These are phyloP conservation scores for Spencermartinsiella ligniputridi DNA, from an alignment of 1,139 yeast genomes.

Conservation along the genomic window DNA sequence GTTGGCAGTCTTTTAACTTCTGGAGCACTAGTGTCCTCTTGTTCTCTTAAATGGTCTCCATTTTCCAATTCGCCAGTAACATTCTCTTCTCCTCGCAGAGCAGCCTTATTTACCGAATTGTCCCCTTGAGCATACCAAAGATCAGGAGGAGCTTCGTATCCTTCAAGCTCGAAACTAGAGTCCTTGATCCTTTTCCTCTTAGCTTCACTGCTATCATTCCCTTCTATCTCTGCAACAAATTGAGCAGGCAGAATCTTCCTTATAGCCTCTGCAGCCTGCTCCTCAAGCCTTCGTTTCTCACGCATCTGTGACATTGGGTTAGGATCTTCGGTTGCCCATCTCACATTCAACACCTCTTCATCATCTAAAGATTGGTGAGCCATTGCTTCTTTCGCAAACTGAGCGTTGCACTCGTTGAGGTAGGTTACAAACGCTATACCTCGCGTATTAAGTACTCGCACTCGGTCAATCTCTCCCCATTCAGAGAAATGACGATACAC, in stretches of 20 bases:
- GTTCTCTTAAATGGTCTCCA: neutral
- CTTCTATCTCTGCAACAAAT: slow-evolving; percentile 27
- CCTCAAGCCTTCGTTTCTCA: slow-evolving; percentile 38
- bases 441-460: slow-evolving; percentile 54
- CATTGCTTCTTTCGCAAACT: slow-evolving; percentile 68
- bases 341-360: slow-evolving; percentile 60
- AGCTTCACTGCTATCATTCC: slow-evolving; percentile 16
- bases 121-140: slow-evolving; percentile 20
- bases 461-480: slow-evolving; percentile 74
- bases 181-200: slow-evolving; percentile 12
- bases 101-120: slow-evolving; percentile 8
- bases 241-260: slow-evolving; percentile 31
- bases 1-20: neutral
- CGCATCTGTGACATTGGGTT: slow-evolving; percentile 61
- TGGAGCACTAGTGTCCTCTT: neutral
- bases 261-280: slow-evolving; percentile 39
- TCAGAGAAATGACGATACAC: slow-evolving; percentile 57
- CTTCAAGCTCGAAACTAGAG: slow-evolving; percentile 20
- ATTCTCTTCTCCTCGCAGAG: neutral
- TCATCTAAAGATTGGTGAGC: slow-evolving; percentile 62
- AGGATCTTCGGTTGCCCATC: slow-evolving; percentile 93
- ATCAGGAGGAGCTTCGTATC: slow-evolving; percentile 25
- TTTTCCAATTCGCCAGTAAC: neutral
- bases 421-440: slow-evolving; percentile 80
- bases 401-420: slow-evolving; percentile 67